Percentiles rank a stretch among this genome's conserved stretches.
These are phyloP conservation scores for Adansonia madagascariensis DNA, from an alignment of 441 rosid genomes.

Conservation along the genomic window DNA sequence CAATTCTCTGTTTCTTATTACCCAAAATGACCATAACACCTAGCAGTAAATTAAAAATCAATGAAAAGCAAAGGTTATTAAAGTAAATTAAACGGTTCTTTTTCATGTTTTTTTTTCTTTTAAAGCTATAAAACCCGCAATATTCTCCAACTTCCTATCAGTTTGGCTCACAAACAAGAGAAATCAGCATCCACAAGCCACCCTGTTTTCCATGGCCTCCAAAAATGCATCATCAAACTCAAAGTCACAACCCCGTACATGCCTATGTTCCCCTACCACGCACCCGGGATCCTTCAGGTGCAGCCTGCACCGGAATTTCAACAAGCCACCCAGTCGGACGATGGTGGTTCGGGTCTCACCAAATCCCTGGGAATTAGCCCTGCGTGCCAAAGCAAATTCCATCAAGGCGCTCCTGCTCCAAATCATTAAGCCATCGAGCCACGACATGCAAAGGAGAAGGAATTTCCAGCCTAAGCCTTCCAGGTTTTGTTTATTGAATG, in stretches of 20 bases:
- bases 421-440: slow-evolving; percentile 35
- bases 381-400: slow-evolving; percentile 9
- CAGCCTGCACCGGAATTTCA: slow-evolving; percentile 43
- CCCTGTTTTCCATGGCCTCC: slow-evolving; percentile 33
- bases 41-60: neutral
- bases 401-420: slow-evolving; percentile 31
- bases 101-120: neutral
- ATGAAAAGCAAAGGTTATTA: neutral
- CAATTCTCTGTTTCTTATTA: neutral
- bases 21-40: neutral
- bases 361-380: neutral
- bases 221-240: slow-evolving; percentile 20
- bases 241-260: slow-evolving; percentile 34
- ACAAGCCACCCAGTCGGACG: neutral
- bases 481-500: slow-evolving; percentile 33
- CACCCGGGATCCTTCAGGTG: slow-evolving; percentile 69
- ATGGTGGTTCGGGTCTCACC: neutral
- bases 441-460: slow-evolving; percentile 28
- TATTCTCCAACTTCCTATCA: neutral
- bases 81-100: neutral
- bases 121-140: slow-evolving; percentile 21
- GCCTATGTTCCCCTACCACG: slow-evolving; percentile 57
- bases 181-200: neutral
- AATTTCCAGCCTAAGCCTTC: slow-evolving; percentile 34
- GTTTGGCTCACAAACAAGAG: slow-evolving; percentile 26